Percentiles rank a stretch among this genome's conserved stretches.
Evolutionary conservation across 495 filamentous ascomycete species (phyloP).

Genomic region (Aspergillus hancockii): DNA sequence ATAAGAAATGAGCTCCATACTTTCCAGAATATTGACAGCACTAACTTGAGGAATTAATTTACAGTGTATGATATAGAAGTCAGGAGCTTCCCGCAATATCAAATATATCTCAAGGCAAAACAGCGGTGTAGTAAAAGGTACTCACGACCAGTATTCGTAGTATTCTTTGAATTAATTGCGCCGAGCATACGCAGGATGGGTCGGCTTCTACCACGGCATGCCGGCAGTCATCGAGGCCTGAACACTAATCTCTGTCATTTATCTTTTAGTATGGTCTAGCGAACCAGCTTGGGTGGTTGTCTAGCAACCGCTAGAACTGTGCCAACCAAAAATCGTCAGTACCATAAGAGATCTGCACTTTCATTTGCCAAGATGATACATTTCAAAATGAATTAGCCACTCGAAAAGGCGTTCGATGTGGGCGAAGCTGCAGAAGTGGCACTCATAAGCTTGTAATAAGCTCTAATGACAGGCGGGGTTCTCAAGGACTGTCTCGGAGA

Average conservation of each 20-base stretch:
- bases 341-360: not conserved
- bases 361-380: not conserved
- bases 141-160: too few relatives aligned
- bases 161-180: too few relatives aligned
- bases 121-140: too few relatives aligned
- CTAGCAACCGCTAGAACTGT: not conserved
- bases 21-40: not conserved
- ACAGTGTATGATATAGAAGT: too few relatives aligned
- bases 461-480: not conserved
- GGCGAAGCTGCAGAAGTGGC: not conserved
- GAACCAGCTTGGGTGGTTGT: not conserved
- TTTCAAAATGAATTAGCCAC: not conserved
- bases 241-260: too few relatives aligned
- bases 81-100: too few relatives aligned
- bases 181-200: too few relatives aligned
- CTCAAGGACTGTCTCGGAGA: not conserved
- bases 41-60: too few relatives aligned
- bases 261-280: not conserved
- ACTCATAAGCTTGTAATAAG: not conserved
- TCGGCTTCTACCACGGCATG: too few relatives aligned
- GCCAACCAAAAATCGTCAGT: not conserved
- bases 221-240: too few relatives aligned
- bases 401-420: not conserved
- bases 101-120: too few relatives aligned
- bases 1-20: not conserved